A percentile compares a stretch with the other conserved stretches of the same genome.
Conservation (phyloP, 768 basidiomycete species). For the Leccinum longicurvipes region DNA sequence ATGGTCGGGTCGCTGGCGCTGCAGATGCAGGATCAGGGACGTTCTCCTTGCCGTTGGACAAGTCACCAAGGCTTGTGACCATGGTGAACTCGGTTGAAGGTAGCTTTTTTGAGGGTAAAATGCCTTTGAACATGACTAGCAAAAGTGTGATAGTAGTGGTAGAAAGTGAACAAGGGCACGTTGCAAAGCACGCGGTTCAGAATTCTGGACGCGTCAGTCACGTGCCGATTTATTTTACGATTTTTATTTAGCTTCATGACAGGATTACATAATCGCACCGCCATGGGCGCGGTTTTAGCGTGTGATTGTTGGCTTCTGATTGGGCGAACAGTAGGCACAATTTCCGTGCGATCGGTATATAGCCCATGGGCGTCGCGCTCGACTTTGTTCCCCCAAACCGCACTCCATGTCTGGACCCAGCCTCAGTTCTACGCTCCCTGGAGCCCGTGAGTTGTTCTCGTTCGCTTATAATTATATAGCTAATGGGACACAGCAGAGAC, state of each 20-base stretch:
- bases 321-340: conserved; percentile 22
- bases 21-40: conserved; percentile 41
- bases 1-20: conserved; percentile 28
- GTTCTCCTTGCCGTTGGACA: conserved; percentile 66
- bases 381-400: neutral
- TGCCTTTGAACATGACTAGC: conserved; percentile 87
- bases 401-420: neutral
- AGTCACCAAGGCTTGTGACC: conserved; percentile 52
- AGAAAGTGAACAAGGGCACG: neutral
- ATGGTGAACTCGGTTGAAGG: conserved; percentile 72
- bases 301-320: conserved; percentile 8
- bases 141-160: conserved; percentile 1
- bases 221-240: conserved; percentile 30
- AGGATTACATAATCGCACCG: conserved; percentile 17
- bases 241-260: no score
- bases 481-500: conserved; percentile 12
- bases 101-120: conserved; percentile 66
- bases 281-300: conserved; percentile 13
- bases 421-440: neutral
- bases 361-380: conserved; percentile 7
- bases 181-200: conserved; percentile 27
- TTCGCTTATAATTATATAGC: conserved; percentile 1
- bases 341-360: conserved; percentile 33
- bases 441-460: conserved; percentile 3
- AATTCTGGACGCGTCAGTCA: conserved; percentile 31